Conservation (phyloP, 2,329 filamentous ascomycete species). For the Venturia oleaginea region DNA sequence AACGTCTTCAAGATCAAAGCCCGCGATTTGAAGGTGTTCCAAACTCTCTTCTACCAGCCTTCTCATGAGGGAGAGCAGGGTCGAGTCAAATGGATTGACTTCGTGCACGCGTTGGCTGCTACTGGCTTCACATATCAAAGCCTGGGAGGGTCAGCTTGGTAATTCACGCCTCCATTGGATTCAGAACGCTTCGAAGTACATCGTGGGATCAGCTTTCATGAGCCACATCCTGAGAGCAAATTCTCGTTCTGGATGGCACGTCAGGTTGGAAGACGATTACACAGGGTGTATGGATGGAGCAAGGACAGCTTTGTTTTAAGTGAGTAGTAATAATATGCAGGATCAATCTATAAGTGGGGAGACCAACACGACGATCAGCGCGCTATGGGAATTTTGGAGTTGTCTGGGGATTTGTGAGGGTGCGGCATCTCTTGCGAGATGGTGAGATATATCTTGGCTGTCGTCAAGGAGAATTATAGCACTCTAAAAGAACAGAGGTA, state of each 20-base stretch:
- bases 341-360: no score
- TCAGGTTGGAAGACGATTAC: background rate
- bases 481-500: no score
- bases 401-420: no score
- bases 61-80: background rate
- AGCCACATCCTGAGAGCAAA: background rate
- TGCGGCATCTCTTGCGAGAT: no score
- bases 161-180: background rate
- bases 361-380: no score
- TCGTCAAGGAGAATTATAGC: no score
- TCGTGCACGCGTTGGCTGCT: background rate
- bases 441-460: no score
- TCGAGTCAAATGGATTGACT: background rate
- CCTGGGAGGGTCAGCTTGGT: background rate
- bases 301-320: background rate
- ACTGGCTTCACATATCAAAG: background rate
- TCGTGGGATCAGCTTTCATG: conserved; percentile 1
- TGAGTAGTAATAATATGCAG: no score
- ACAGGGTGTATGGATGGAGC: background rate
- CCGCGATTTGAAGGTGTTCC: background rate
- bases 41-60: background rate
- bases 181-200: no score
- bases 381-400: no score
- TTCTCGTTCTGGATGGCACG: background rate
- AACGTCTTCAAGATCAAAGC: no score